Evolutionary conservation across 371 early-diverging fungal genomes (phyloP).

Genomic region (Rhizopus stolonifer): DNA sequence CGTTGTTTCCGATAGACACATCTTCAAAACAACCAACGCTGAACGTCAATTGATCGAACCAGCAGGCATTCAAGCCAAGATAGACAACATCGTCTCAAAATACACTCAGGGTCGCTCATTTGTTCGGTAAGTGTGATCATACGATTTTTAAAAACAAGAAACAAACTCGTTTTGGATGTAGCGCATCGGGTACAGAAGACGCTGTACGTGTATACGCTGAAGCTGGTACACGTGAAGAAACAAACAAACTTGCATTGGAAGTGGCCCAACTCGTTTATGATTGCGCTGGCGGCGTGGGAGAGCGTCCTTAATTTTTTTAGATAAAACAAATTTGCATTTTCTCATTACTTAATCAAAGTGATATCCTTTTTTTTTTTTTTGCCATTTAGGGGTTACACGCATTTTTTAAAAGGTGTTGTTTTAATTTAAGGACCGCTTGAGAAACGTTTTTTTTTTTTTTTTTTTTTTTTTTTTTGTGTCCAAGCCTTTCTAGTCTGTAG

Average conservation of each 20-base stretch:
- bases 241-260: slow-evolving; percentile 76
- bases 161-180: slow-evolving; percentile 6
- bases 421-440: too few species aligned
- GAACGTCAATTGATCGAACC: slow-evolving; percentile 92
- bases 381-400: too few species aligned
- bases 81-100: slow-evolving; percentile 82
- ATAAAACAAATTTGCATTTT: too few species aligned
- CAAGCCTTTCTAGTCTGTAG: too few species aligned
- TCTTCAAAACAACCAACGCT: slow-evolving; percentile 95
- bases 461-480: too few species aligned
- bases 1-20: slow-evolving; percentile 82
- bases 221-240: slow-evolving; percentile 86
- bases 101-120: slow-evolving; percentile 88
- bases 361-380: too few species aligned
- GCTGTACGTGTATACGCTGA: slow-evolving; percentile 99
- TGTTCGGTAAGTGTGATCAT: slow-evolving; percentile 71
- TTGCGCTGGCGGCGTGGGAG: slow-evolving; percentile 89
- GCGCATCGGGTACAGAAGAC: slow-evolving; percentile 99
- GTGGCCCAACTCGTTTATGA: slow-evolving; percentile 89
- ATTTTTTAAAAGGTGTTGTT: too few species aligned
- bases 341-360: too few species aligned
- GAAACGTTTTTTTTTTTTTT: too few species aligned
- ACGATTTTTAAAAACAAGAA: background rate
- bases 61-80: slow-evolving; percentile 84
- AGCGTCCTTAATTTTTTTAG: slow-evolving; percentile 56